Evolutionary conservation across 2,329 filamentous ascomycete genomes (phyloP).

Genomic region (Ascochyta lentis): DNA sequence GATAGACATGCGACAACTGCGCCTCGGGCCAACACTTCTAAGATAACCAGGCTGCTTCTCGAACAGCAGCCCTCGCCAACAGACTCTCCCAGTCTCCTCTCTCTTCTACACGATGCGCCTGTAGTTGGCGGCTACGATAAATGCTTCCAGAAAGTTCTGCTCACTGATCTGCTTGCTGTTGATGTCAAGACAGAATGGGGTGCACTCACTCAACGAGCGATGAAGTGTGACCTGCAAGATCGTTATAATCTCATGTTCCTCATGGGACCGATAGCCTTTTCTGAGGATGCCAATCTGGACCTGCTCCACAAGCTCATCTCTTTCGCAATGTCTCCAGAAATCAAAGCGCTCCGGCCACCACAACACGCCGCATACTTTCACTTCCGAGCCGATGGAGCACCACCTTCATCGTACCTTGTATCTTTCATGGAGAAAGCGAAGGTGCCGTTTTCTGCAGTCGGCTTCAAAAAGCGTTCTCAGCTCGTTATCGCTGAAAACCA

Average conservation of each 20-base stretch:
- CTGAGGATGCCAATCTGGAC: conserved; percentile 47
- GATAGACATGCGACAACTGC: conserved; percentile 10
- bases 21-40: conserved; percentile 16
- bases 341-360: conserved; percentile 51
- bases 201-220: conserved; percentile 50
- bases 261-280: conserved; percentile 55
- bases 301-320: conserved; percentile 55
- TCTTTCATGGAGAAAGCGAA: conserved; percentile 28
- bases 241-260: conserved; percentile 55
- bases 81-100: conserved; percentile 11
- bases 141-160: conserved; percentile 38
- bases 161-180: conserved; percentile 51
- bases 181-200: conserved; percentile 55
- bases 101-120: conserved; percentile 42
- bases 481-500: conserved; percentile 36
- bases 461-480: conserved; percentile 30
- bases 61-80: conserved; percentile 17
- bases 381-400: conserved; percentile 47
- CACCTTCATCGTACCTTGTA: conserved; percentile 5
- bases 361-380: conserved; percentile 35
- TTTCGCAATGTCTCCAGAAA: conserved; percentile 51
- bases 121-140: conserved; percentile 50
- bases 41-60: conserved; percentile 21
- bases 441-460: conserved; percentile 41
- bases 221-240: conserved; percentile 29